Conservation (phyloP, 345 rosid genomes). For the Adansonia digitata region DNA sequence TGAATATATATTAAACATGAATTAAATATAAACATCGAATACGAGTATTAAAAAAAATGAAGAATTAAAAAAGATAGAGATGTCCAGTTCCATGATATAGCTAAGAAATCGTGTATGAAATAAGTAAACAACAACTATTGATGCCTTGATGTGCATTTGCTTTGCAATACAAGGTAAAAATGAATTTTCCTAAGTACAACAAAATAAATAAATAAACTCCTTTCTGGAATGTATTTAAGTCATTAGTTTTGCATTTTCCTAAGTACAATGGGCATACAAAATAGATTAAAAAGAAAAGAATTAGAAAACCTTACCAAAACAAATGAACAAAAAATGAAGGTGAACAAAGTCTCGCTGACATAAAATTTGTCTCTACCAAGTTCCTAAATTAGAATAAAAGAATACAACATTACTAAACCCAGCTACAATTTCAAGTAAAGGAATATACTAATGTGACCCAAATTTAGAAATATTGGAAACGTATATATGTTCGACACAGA, state of each 20-base stretch:
- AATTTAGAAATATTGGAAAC: no score
- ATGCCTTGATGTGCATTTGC: not conserved
- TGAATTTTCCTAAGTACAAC: not conserved
- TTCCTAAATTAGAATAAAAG: conserved; percentile 46
- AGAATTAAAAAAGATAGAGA: no score
- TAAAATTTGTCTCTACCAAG: conserved; percentile 90
- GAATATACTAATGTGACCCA: not conserved
- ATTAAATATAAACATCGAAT: no score
- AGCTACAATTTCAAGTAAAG: not conserved
- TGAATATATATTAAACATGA: no score
- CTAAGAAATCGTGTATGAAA: not conserved
- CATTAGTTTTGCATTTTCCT: no score
- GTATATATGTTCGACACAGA: no score
- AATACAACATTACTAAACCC: not conserved
- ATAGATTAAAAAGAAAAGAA: no score
- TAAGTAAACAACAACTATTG: not conserved
- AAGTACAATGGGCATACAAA: no score
- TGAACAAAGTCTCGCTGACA: conserved; percentile 82
- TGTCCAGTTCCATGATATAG: not conserved
- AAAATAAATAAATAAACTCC: not conserved
- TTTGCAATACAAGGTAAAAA: not conserved
- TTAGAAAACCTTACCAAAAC: conserved; percentile 53
- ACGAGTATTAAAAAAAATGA: no score
- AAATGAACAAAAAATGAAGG: conserved; percentile 60
- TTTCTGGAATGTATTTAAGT: no score